phyloP scores from a whole-genome alignment of 176 grass and related monocot genomes.

The Guadua angustifolia region DNA sequence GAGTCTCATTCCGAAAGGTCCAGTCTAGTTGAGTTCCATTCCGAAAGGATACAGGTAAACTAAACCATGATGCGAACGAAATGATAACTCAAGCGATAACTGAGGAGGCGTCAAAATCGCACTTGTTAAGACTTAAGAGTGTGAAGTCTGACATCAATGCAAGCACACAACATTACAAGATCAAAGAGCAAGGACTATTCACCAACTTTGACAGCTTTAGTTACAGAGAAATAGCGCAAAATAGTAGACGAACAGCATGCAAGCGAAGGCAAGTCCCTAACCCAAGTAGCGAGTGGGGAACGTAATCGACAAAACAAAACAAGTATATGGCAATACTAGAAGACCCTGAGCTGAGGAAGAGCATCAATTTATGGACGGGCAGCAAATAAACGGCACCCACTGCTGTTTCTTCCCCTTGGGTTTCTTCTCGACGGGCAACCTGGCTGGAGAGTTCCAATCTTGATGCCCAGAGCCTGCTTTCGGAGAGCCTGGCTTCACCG shows the following conservation, averaged over 20 bases:
- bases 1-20: no score
- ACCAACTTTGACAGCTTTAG: conserved; percentile 7
- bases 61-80: background rate
- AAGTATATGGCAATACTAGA: background rate
- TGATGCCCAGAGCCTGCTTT: conserved; percentile 44
- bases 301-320: background rate
- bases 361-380: conserved; percentile 44
- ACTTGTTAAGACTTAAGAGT: background rate
- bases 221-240: conserved; percentile 2
- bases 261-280: background rate
- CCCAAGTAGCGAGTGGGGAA: background rate
- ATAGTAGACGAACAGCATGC: background rate
- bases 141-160: background rate
- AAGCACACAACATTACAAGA: background rate
- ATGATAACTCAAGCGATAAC: background rate
- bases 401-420: conserved; percentile 54
- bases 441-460: conserved; percentile 70
- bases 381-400: conserved; percentile 75
- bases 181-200: conserved; percentile 13
- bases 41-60: background rate
- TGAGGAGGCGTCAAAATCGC: background rate
- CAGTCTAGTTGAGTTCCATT: background rate
- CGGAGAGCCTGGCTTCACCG: conserved; percentile 27
- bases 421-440: conserved; percentile 55
- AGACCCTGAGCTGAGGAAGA: background rate